Percentiles rank a stretch among this genome's conserved stretches.
phyloP scores from a whole-genome alignment of 768 basidiomycete species.

The Boletus insuetus region DNA sequence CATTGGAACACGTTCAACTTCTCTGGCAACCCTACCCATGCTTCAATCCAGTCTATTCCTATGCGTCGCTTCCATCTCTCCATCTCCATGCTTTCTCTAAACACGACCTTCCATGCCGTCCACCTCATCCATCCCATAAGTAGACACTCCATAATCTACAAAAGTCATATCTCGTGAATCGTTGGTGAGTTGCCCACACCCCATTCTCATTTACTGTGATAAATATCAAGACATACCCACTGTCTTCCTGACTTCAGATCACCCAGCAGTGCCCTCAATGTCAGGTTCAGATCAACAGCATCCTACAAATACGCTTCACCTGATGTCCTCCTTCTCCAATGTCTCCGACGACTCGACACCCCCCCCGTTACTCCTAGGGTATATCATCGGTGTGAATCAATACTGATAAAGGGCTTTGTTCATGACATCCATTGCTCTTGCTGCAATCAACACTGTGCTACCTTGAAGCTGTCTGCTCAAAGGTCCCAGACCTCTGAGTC shows the following conservation, averaged over 20 bases:
- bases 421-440: conserved; percentile 83
- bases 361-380: conserved; percentile 28
- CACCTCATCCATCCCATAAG: conserved; percentile 35
- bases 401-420: conserved; percentile 74
- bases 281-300: conserved; percentile 11
- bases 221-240: conserved; percentile 77
- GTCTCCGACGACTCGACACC: conserved; percentile 45
- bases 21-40: conserved; percentile 76
- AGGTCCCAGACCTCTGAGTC: conserved; percentile 67
- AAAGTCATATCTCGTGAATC: no score
- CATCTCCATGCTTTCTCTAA: conserved; percentile 40
- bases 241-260: no score
- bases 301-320: neutral
- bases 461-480: conserved; percentile 74
- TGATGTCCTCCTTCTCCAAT: conserved; percentile 42
- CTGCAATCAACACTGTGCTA: conserved; percentile 88
- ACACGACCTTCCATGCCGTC: conserved; percentile 28
- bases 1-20: conserved; percentile 64
- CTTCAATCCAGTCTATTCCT: conserved; percentile 40
- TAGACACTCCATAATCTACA: conserved; percentile 38
- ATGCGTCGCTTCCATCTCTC: conserved; percentile 43
- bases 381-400: conserved; percentile 33
- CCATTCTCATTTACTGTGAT: conserved; percentile 22
- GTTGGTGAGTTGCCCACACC: conserved; percentile 45
- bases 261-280: conserved; percentile 19